Percentiles rank a stretch among this genome's conserved stretches.
Conservation (phyloP, 2,329 filamentous ascomycete species). For the Ophiostoma quercus region DNA sequence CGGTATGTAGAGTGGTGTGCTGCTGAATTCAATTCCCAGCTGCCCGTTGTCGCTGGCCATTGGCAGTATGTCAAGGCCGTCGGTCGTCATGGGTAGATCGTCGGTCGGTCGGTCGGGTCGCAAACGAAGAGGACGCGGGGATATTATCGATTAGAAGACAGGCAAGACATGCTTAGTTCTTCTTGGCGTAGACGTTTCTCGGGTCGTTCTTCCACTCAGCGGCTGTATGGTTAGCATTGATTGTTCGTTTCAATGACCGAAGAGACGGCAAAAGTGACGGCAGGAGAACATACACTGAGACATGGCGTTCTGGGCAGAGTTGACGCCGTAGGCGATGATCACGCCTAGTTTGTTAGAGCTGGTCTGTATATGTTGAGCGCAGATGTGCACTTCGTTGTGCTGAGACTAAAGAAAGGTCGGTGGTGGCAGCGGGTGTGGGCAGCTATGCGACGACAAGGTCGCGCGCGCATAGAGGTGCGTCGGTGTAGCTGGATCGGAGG, state of each 20-base stretch:
- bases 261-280: not conserved
- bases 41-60: not conserved
- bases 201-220: conserved; percentile 97
- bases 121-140: not conserved
- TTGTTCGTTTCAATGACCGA: no score
- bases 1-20: not conserved
- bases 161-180: conserved; percentile 26
- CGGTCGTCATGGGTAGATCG: not conserved
- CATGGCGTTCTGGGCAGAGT: conserved; percentile 72
- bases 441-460: conserved; percentile 2
- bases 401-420: not conserved
- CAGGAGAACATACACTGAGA: conserved; percentile 59
- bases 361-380: not conserved
- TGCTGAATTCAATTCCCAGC: not conserved
- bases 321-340: conserved; percentile 87
- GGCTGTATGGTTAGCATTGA: conserved; percentile 47
- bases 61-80: not conserved
- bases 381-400: not conserved
- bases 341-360: conserved; percentile 52
- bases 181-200: conserved; percentile 65
- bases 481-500: not conserved
- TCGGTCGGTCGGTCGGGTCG: not conserved
- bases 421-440: not conserved
- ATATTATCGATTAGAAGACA: not conserved
- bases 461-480: not conserved